phyloP scores from a whole-genome alignment of 1,284 basidiomycete genomes.

The Melampsora larici-populina region DNA sequence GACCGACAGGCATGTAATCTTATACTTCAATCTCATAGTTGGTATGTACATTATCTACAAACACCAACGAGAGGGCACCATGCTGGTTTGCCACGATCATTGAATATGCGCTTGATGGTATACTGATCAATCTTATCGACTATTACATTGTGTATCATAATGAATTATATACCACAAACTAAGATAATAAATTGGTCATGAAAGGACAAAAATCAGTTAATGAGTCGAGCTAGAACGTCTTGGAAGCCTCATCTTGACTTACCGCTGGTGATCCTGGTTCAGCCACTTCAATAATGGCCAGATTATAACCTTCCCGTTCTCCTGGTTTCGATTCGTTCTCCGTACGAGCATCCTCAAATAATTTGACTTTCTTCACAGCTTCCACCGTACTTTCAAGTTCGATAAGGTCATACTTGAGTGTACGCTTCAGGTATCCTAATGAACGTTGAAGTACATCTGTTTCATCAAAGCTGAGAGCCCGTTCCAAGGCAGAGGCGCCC shows the following conservation, averaged over 20 bases:
- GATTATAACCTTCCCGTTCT: slow-evolving; percentile 62
- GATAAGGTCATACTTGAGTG: slow-evolving; percentile 70
- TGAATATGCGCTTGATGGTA: no score
- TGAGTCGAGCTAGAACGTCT: no score
- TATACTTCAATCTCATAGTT: no score
- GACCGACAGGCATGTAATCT: no score
- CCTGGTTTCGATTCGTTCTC: slow-evolving; percentile 58
- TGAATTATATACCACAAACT: no score
- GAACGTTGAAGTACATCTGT: slow-evolving; percentile 9
- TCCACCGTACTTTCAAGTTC: slow-evolving; percentile 70
- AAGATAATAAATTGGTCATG: no score
- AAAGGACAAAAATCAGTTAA: no score
- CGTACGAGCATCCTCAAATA: slow-evolving; percentile 50
- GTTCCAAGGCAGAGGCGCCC: slow-evolving; percentile 63
- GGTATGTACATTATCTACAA: no score
- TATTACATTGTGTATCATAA: no score
- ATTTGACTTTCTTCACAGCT: slow-evolving; percentile 54
- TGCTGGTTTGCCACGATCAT: no score
- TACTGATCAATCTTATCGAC: no score
- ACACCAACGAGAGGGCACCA: no score
- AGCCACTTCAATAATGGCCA: slow-evolving; percentile 70
- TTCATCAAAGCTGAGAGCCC: slow-evolving; percentile 27
- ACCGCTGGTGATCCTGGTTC: slow-evolving; percentile 76
- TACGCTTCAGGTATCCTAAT: slow-evolving; percentile 70
- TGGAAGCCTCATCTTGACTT: neutral